Conservation (phyloP, 2,329 filamentous ascomycete genomes). For the Magnaporthiopsis rhizophila region DNA sequence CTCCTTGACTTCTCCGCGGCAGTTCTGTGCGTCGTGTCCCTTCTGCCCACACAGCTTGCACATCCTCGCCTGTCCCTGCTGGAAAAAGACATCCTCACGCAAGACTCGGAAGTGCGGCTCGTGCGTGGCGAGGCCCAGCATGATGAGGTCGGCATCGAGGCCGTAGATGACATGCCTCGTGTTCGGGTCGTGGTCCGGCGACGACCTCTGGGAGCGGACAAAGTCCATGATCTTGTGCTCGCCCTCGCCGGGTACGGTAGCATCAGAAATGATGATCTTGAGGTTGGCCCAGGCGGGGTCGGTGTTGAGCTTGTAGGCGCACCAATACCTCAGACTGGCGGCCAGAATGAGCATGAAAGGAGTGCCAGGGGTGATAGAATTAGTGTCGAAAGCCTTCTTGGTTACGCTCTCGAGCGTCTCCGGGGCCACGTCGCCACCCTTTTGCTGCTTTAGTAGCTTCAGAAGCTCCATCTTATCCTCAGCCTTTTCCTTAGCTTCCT, state of each 20-base stretch:
- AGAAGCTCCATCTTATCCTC: conserved; percentile 82
- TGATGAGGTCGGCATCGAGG: conserved; percentile 95
- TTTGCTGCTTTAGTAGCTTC: conserved; percentile 75
- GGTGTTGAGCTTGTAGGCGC: conserved; percentile 93
- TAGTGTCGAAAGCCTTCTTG: conserved; percentile 89
- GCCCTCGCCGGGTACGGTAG: conserved; percentile 93
- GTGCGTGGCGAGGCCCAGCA: conserved; percentile 94
- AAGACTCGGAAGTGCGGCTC: conserved; percentile 95
- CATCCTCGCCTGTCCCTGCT: conserved; percentile 72
- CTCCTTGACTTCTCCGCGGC: conserved; percentile 68
- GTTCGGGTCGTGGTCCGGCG: conserved; percentile 88
- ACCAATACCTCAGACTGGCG: conserved; percentile 87
- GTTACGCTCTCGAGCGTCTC: conserved; percentile 53
- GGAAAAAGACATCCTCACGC: conserved; percentile 92
- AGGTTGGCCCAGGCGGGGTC: conserved; percentile 92
- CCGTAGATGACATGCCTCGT: conserved; percentile 98
- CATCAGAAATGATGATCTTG: conserved; percentile 98
- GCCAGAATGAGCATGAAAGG: conserved; percentile 98
- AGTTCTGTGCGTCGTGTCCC: conserved; percentile 83
- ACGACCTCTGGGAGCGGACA: conserved; percentile 83
- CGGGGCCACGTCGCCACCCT: conserved; percentile 54
- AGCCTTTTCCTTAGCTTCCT: conserved; percentile 91
- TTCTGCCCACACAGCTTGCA: conserved; percentile 89
- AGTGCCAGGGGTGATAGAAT: conserved; percentile 86
- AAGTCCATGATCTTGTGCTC: conserved; percentile 99